phyloP scores from a whole-genome alignment of 192 early-diverging fungal genomes.

The Diversispora epigaea region DNA sequence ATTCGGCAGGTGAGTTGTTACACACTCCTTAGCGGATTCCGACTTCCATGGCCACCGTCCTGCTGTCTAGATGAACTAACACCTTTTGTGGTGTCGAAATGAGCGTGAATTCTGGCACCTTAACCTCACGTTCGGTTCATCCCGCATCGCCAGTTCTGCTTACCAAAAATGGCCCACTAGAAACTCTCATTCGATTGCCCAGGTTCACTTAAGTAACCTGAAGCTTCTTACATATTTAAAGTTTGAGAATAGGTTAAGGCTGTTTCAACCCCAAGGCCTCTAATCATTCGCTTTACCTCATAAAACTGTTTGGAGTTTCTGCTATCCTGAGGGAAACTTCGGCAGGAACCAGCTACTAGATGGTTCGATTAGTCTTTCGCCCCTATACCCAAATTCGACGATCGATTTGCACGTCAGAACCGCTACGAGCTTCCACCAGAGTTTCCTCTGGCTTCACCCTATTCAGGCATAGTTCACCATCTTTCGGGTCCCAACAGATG shows the following conservation, averaged over 20 bases:
- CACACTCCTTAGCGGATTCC: too few relatives aligned
- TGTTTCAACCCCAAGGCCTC: too few relatives aligned
- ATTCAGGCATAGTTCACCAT: too few relatives aligned
- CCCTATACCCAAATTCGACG: conserved; percentile 77
- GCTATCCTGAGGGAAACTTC: conserved; percentile 83
- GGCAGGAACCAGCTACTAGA: conserved; percentile 84
- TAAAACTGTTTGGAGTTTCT: conserved; percentile 62
- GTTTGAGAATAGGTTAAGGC: conserved; percentile 82
- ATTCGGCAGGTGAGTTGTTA: too few relatives aligned
- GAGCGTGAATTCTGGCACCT: too few relatives aligned
- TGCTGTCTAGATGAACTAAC: too few relatives aligned
- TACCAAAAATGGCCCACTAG: conserved; percentile 90
- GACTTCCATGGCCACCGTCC: too few relatives aligned
- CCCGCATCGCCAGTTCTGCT: conserved; percentile 87
- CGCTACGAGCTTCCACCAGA: too few relatives aligned
- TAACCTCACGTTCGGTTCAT: conserved; percentile 81
- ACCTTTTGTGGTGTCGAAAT: too few relatives aligned
- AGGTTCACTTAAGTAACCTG: conserved; percentile 67
- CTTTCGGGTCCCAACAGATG: too few relatives aligned
- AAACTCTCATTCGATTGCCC: conserved; percentile 71
- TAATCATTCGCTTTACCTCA: conserved; percentile 83
- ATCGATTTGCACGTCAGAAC: conserved; percentile 78
- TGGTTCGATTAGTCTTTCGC: conserved; percentile 84
- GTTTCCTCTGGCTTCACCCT: too few relatives aligned
- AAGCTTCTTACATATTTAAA: conserved; percentile 80